Evolutionary conservation across 2,329 filamentous ascomycete species (phyloP).

Genomic region (Thyridium curvatum): DNA sequence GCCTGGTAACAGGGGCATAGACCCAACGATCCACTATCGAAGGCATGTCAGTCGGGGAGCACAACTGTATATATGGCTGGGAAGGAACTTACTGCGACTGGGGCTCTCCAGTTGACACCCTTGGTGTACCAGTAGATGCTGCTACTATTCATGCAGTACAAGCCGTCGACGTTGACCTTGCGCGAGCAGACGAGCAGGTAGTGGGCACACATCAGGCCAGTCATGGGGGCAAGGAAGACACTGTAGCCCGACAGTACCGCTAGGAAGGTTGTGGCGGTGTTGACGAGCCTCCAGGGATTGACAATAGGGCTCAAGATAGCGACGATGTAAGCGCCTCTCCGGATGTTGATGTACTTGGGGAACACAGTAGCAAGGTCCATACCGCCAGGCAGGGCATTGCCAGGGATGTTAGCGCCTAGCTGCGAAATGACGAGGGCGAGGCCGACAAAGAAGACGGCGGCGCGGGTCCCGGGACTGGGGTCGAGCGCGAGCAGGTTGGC

Average conservation of each 20-base stretch:
- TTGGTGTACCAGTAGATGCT: slow-evolving; percentile 32
- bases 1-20: slow-evolving; percentile 32
- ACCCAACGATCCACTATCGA: slow-evolving; percentile 29
- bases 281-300: slow-evolving; percentile 31
- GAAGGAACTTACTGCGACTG: slow-evolving; percentile 24
- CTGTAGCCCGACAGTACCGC: slow-evolving; percentile 28
- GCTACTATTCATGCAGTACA: slow-evolving; percentile 20
- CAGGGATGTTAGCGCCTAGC: slow-evolving; percentile 1
- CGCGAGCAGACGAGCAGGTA: slow-evolving; percentile 24
- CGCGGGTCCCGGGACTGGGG: slow-evolving; percentile 23
- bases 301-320: slow-evolving; percentile 26
- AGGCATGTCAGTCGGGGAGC: not conserved
- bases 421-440: slow-evolving; percentile 13
- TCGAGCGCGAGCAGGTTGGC: slow-evolving; percentile 21
- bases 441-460: slow-evolving; percentile 30
- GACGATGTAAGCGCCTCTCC: slow-evolving; percentile 28
- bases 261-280: slow-evolving; percentile 26
- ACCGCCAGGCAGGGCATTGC: slow-evolving; percentile 10
- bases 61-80: too few relatives aligned
- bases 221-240: slow-evolving; percentile 31
- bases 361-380: slow-evolving; percentile 31
- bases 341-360: slow-evolving; percentile 29
- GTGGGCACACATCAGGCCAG: slow-evolving; percentile 29
- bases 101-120: slow-evolving; percentile 33
- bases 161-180: slow-evolving; percentile 27